phyloP scores from a whole-genome alignment of 768 basidiomycete species.

The Boletales sp. region DNA sequence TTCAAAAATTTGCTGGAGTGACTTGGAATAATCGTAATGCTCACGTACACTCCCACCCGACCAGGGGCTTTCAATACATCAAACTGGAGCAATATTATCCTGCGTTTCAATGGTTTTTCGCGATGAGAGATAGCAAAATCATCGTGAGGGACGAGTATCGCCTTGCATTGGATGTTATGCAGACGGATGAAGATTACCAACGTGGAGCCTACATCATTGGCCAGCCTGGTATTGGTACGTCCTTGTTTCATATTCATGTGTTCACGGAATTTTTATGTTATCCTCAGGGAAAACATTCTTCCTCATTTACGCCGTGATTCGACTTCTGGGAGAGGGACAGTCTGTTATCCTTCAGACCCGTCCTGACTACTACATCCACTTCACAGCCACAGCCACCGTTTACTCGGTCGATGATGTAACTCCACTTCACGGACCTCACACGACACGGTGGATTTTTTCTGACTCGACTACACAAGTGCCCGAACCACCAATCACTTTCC shows the following conservation, averaged over 20 bases:
- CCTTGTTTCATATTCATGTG: too few relatives aligned
- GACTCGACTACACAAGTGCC: too few relatives aligned
- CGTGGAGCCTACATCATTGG: too few relatives aligned
- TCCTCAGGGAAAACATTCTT: neutral
- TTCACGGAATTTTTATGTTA: too few relatives aligned
- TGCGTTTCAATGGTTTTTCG: neutral
- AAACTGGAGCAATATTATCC: neutral
- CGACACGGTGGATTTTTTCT: too few relatives aligned
- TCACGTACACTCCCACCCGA: neutral
- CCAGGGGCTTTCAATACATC: neutral
- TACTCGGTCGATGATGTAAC: too few relatives aligned
- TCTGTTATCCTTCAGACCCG: neutral
- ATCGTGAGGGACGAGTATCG: neutral
- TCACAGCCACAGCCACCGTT: neutral
- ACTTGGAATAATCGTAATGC: neutral
- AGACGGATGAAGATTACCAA: neutral
- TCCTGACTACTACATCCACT: neutral
- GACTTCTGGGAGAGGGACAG: neutral
- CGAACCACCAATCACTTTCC: too few relatives aligned
- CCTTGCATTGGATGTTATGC: neutral
- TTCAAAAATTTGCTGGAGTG: too few relatives aligned
- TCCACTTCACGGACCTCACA: too few relatives aligned
- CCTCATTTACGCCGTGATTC: neutral
- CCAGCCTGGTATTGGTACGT: too few relatives aligned
- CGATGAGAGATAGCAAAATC: neutral